Evolutionary conservation across 176 grass and related monocot species (phyloP), one percentile per base, ranked within the genome.

Genomic region (Microstegium vimineum): DNA sequence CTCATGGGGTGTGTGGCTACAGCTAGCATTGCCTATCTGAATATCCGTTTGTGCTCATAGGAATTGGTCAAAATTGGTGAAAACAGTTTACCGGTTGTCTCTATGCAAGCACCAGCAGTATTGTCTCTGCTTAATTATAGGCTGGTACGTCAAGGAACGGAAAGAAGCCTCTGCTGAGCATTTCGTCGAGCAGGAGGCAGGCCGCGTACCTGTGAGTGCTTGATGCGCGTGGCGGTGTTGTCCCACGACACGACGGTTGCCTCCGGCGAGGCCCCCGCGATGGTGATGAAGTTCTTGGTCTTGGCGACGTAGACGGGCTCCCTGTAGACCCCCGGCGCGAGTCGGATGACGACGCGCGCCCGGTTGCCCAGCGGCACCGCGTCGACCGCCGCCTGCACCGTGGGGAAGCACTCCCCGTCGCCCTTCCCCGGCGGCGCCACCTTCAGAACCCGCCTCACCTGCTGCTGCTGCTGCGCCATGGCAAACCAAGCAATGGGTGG

Each of bases 261-360:
- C 85, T 99, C 93, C 2, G 97, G 87, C 41, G 64, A 77, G 8
- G 72, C 64, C 43, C 80, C 97, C 60, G 91, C 81, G 83, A 99
- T 30, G 76, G 93, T 99, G 82, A 99, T 85, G 87, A 95, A 76
- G 81, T 92, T 95, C 89, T 86, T 95, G 27, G 96, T 95, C 89
- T 99, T 99, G 72, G 93, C 89, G 36, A 99, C 73, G 73, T 99
- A 92, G 15, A 99, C 85, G 42, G 97, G 87, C 86, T 96, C 91
- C 71, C 85, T 88, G 66, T 99, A 99, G 26, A 88, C 68, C 43
- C 90, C 93, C 10, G 91, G 87, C 14, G 87, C 83, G 41, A 99
- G 65, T 69, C 85, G 82, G 82, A 99, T 99, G 74, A 93, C 80
- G 32, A 91, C 93, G 15, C 96, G 87, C 64, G 59, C 77, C 57